Evolutionary conservation across 495 filamentous ascomycete species (phyloP).

Genomic region (Penicillium canariense): DNA sequence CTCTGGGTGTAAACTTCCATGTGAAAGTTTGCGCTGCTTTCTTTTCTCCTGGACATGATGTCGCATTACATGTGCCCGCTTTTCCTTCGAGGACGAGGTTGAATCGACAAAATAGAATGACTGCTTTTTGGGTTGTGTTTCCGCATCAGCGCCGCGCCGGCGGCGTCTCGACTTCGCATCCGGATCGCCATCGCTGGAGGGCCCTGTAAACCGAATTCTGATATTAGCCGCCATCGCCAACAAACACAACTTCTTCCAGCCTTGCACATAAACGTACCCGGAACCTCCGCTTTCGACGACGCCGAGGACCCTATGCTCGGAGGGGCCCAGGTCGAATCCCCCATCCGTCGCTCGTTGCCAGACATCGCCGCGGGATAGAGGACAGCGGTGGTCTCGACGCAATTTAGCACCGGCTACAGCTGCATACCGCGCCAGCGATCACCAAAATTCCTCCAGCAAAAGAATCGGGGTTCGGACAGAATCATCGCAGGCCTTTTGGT

Average conservation of each 20-base stretch:
- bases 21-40: slow-evolving; percentile 34
- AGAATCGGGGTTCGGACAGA: slow-evolving; percentile 17
- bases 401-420: slow-evolving; percentile 21
- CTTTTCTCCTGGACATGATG: slow-evolving; percentile 48
- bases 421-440: slow-evolving; percentile 25
- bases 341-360: slow-evolving; percentile 15
- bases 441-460: slow-evolving; percentile 27
- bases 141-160: slow-evolving; percentile 19
- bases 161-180: slow-evolving; percentile 26
- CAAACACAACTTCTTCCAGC: neutral
- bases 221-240: neutral
- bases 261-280: slow-evolving; percentile 13
- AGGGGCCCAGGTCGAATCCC: slow-evolving; percentile 8
- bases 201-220: slow-evolving; percentile 12
- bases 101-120: slow-evolving; percentile 48
- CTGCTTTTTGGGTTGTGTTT: slow-evolving; percentile 30
- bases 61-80: slow-evolving; percentile 50
- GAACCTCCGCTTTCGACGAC: slow-evolving; percentile 8
- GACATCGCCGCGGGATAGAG: slow-evolving; percentile 31
- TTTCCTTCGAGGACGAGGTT: slow-evolving; percentile 44
- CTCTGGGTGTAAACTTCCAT: slow-evolving; percentile 17
- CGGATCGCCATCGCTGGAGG: slow-evolving; percentile 20
- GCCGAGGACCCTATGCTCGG: neutral
- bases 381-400: slow-evolving; percentile 9
- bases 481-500: slow-evolving; percentile 25